Percentiles rank a stretch among this genome's conserved stretches.
phyloP scores from a whole-genome alignment of 495 filamentous ascomycete species.

The Tuber magnatum region DNA sequence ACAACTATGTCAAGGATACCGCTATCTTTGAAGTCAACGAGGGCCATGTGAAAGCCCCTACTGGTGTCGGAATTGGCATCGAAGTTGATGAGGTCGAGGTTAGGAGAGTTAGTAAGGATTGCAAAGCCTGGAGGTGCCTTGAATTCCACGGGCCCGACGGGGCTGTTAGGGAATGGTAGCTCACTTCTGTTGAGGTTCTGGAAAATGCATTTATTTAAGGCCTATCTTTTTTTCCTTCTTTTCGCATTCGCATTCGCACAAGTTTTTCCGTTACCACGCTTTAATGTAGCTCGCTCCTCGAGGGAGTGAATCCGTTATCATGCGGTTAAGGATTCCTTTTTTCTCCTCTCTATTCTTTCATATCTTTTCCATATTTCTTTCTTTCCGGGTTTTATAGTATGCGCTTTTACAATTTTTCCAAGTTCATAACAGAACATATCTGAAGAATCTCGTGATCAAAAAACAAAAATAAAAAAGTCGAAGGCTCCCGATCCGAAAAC shows the following conservation, averaged over 20 bases:
- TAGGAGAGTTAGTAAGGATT: conserved; percentile 48
- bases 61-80: conserved; percentile 63
- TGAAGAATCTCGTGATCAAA: background rate
- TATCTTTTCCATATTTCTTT: background rate
- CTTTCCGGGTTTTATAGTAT: background rate
- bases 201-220: background rate
- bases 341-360: background rate
- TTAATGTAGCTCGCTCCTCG: background rate
- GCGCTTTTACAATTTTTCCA: background rate
- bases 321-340: background rate
- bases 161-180: conserved; percentile 65
- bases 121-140: conserved; percentile 53
- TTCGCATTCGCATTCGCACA: background rate
- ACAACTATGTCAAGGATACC: conserved; percentile 58
- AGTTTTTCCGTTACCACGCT: background rate
- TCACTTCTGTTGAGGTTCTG: background rate
- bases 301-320: background rate
- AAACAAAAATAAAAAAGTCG: background rate
- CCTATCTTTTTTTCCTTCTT: background rate
- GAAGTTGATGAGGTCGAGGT: conserved; percentile 66
- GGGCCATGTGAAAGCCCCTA: conserved; percentile 59
- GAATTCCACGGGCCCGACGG: conserved; percentile 67
- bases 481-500: background rate
- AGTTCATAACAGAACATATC: background rate
- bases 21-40: conserved; percentile 57